Conservation (phyloP, 1,284 basidiomycete species). For the Boletus calvinii region DNA sequence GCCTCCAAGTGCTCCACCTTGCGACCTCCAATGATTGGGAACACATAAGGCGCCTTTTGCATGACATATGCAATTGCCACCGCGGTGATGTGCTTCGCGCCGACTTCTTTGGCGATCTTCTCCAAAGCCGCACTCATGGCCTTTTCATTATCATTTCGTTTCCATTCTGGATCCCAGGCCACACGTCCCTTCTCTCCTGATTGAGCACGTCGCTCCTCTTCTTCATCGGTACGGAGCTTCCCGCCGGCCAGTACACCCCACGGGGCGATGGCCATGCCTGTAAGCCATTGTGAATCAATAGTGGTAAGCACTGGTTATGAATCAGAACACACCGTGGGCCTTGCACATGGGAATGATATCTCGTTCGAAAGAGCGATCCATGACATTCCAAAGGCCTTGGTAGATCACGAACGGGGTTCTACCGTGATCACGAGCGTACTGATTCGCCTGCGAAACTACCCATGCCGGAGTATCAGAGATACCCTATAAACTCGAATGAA, state of each 20-base stretch:
- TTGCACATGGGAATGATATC: conserved; percentile 61
- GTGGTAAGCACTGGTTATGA: no score
- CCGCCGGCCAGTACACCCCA: conserved; percentile 42
- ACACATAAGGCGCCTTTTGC: conserved; percentile 49
- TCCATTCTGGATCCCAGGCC: conserved; percentile 23
- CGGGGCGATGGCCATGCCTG: conserved; percentile 41
- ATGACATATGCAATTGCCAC: conserved; percentile 49
- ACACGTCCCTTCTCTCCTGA: conserved; percentile 33
- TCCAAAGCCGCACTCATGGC: conserved; percentile 30
- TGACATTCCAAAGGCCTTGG: conserved; percentile 54
- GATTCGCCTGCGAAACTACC: conserved; percentile 52
- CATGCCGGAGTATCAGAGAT: conserved; percentile 51
- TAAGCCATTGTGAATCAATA: background rate
- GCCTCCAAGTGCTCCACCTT: conserved; percentile 48
- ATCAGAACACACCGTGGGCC: conserved; percentile 35
- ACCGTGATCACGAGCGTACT: conserved; percentile 47
- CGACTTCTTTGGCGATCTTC: conserved; percentile 41
- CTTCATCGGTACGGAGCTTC: conserved; percentile 36
- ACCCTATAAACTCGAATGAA: conserved; percentile 15
- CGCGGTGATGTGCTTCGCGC: conserved; percentile 33
- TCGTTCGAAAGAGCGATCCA: conserved; percentile 52
- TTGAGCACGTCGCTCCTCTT: conserved; percentile 30
- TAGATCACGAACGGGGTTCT: conserved; percentile 57
- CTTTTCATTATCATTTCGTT: conserved; percentile 31
- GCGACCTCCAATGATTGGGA: conserved; percentile 50